Conservation (phyloP, 805 yeast species). For the Candida piceae region DNA sequence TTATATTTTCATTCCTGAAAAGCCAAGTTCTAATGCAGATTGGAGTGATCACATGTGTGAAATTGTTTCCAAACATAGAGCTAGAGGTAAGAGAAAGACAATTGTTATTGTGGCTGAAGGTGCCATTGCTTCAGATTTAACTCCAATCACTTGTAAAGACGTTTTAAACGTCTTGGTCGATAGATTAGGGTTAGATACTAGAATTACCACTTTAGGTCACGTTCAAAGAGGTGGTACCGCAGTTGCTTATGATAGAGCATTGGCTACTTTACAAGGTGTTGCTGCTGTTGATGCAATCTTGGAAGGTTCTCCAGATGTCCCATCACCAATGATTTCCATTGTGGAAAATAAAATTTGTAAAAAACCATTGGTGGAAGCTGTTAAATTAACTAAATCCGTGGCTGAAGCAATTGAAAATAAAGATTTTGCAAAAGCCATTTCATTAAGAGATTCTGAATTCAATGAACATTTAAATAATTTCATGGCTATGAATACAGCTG, state of each 20-base stretch:
- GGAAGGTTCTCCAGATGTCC: conserved; percentile 62
- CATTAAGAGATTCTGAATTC: conserved; percentile 66
- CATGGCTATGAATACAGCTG: conserved; percentile 62
- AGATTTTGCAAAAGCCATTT: conserved; percentile 66
- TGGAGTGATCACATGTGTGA: conserved; percentile 68
- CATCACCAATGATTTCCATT: conserved; percentile 75
- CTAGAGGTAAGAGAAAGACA: conserved; percentile 70
- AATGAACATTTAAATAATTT: conserved; percentile 59
- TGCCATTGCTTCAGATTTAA: conserved; percentile 64
- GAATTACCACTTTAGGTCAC: conserved; percentile 74
- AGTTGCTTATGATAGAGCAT: conserved; percentile 64
- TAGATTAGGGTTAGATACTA: conserved; percentile 62
- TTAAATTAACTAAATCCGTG: conserved; percentile 62
- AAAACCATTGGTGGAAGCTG: conserved; percentile 69
- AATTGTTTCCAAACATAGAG: conserved; percentile 59
- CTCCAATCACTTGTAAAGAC: conserved; percentile 60
- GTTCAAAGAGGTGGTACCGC: conserved; percentile 85
- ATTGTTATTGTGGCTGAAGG: conserved; percentile 83
- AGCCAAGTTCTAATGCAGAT: conserved; percentile 56
- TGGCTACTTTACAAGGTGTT: conserved; percentile 78
- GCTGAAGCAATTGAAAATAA: conserved; percentile 62
- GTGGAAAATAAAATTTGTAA: conserved; percentile 67
- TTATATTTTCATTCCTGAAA: conserved; percentile 74
- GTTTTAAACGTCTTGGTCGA: conserved; percentile 63
- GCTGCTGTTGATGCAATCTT: conserved; percentile 75